These are phyloP conservation scores for Cyberlindnera mycetangii DNA, from an alignment of 805 yeast species.

Conservation along the genomic window DNA sequence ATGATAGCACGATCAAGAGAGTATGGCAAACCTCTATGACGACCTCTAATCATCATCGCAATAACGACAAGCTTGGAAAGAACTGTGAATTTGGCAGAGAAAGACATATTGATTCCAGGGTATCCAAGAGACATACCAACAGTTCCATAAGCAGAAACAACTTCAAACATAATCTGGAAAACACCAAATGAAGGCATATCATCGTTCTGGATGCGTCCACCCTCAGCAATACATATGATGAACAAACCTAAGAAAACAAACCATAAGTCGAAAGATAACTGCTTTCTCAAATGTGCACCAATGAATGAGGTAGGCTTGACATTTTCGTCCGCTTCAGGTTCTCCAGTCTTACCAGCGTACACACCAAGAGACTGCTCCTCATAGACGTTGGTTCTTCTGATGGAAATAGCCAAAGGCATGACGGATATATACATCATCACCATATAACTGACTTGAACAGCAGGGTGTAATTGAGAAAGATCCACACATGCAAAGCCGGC, in stretches of 20 bases:
- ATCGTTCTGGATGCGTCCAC: constrained; percentile 48
- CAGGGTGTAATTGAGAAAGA: constrained; percentile 72
- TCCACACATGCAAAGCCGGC: constrained; percentile 84
- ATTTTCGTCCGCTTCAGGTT: constrained; percentile 24
- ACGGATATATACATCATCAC: constrained; percentile 99
- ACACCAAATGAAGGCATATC: constrained; percentile 53
- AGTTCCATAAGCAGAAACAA: constrained; percentile 93
- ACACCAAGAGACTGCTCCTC: constrained; percentile 97
- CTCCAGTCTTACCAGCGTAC: constrained; percentile 35
- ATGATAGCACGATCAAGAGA: constrained; percentile 91
- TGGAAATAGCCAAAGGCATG: constrained; percentile 91
- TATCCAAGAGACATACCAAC: constrained; percentile 92
- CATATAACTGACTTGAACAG: constrained; percentile 89
- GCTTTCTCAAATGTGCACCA: constrained; percentile 86
- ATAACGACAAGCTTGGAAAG: constrained; percentile 81
- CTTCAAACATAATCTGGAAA: constrained; percentile 78
- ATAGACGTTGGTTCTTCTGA: constrained; percentile 94
- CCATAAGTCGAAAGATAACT: constrained; percentile 94
- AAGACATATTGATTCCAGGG: constrained; percentile 62
- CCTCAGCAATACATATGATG: constrained; percentile 84
- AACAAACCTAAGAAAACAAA: constrained; percentile 83
- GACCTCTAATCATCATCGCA: constrained; percentile 89
- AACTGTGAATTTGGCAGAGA: constrained; percentile 66
- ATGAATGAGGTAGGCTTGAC: constrained; percentile 60
- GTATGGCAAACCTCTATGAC: constrained; percentile 96